phyloP scores from a whole-genome alignment of 148 eudicot species.

The Persicaria maculosa region DNA sequence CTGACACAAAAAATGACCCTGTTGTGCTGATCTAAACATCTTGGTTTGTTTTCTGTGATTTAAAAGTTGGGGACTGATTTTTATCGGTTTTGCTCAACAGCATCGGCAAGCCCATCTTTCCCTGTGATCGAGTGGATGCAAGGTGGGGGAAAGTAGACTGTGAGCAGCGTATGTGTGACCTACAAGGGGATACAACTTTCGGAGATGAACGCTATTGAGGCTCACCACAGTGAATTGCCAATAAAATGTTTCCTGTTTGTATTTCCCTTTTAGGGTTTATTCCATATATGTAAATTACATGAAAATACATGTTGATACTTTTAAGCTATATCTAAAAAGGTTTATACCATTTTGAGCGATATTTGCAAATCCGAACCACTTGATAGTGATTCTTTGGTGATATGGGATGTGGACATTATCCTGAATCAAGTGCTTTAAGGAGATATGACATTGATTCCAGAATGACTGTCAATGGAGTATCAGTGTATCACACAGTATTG shows the following conservation, averaged over 20 bases:
- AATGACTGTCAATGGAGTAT: neutral
- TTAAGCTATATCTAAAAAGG: neutral
- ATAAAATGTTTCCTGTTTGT: neutral
- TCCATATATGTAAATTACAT: neutral
- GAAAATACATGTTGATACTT: neutral
- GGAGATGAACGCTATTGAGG: constrained; percentile 17
- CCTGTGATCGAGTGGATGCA: constrained; percentile 84
- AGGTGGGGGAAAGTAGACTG: constrained; percentile 95
- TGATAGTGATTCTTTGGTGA: neutral
- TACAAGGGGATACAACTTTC: constrained; percentile 49
- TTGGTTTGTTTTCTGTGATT: neutral
- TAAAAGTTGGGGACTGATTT: neutral
- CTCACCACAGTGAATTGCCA: neutral
- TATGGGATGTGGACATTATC: neutral
- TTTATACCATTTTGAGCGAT: neutral
- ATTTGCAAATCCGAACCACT: neutral
- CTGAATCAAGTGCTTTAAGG: neutral
- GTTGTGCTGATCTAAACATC: neutral
- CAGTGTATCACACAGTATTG: too few species aligned
- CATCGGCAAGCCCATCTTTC: constrained; percentile 62
- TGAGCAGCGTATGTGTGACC: constrained; percentile 73
- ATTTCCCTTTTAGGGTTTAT: neutral
- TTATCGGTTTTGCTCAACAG: constrained; percentile 25
- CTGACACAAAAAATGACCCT: neutral
- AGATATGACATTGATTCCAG: neutral